A percentile compares a stretch with the other conserved stretches of the same genome.
Conservation (phyloP, 2,329 filamentous ascomycete species). For the Chaetomiaceae sp. region DNA sequence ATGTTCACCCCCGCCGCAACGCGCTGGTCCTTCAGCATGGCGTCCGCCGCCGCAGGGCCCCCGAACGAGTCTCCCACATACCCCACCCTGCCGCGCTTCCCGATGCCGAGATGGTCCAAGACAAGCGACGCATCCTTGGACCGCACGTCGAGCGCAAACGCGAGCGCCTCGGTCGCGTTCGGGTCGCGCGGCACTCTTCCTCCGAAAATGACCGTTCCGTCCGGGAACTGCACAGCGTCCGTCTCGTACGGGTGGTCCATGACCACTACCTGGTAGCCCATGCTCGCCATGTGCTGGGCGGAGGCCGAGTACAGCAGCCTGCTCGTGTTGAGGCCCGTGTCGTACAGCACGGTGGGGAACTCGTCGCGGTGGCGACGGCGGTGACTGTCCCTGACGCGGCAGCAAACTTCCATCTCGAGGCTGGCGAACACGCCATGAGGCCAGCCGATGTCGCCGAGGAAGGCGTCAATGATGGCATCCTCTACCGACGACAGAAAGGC, state of each 20-base stretch:
- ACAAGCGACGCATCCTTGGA: slow-evolving; percentile 31
- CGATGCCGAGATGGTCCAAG: slow-evolving; percentile 26
- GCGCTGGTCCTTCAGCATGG: slow-evolving; percentile 30
- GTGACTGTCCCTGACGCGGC: slow-evolving; percentile 4
- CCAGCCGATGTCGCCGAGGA: slow-evolving; percentile 19
- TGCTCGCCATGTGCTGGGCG: slow-evolving; percentile 37
- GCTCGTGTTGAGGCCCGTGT: slow-evolving; percentile 21
- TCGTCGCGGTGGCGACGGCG: not conserved
- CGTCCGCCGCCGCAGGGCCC: slow-evolving; percentile 32
- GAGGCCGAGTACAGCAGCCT: slow-evolving; percentile 38
- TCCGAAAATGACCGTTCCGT: slow-evolving; percentile 32
- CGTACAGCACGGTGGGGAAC: slow-evolving; percentile 21
- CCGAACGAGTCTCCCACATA: slow-evolving; percentile 35
- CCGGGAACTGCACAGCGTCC: slow-evolving; percentile 38
- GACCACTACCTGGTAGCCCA: slow-evolving; percentile 39
- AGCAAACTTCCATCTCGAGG: slow-evolving; percentile 27
- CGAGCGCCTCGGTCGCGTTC: slow-evolving; percentile 10
- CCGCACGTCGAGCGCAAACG: slow-evolving; percentile 24
- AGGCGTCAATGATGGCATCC: slow-evolving; percentile 23
- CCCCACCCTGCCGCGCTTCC: slow-evolving; percentile 22
- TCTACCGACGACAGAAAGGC: slow-evolving; percentile 20
- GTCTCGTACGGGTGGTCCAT: slow-evolving; percentile 44
- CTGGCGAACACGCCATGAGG: slow-evolving; percentile 17
- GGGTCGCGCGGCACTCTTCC: slow-evolving; percentile 21
- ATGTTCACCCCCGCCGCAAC: slow-evolving; percentile 36